phyloP scores from a whole-genome alignment of 1,139 yeast genomes.

The Zygoascus meyerae region DNA sequence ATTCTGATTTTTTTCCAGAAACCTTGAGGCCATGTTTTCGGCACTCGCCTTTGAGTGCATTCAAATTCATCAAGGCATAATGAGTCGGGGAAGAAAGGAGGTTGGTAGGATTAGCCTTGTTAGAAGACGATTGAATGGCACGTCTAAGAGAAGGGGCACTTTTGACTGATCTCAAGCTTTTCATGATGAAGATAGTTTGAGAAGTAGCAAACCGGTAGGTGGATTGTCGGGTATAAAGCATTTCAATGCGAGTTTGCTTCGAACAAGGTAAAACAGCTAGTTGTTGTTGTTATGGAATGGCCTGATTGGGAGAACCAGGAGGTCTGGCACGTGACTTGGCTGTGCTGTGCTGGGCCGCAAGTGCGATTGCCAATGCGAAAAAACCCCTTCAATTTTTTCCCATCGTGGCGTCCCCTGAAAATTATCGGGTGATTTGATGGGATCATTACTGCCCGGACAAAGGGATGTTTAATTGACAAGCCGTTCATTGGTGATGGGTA shows the following conservation, averaged over 20 bases:
- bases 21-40: slow-evolving; percentile 50
- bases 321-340: too few species aligned
- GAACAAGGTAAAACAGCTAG: not conserved
- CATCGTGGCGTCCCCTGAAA: too few species aligned
- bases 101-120: slow-evolving; percentile 32
- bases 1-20: slow-evolving; percentile 50
- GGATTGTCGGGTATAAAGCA: not conserved
- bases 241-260: not conserved
- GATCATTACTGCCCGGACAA: too few species aligned
- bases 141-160: slow-evolving; percentile 13
- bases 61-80: slow-evolving; percentile 40
- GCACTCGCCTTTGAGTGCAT: slow-evolving; percentile 49
- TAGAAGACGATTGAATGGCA: slow-evolving; percentile 28
- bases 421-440: too few species aligned
- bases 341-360: too few species aligned
- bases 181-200: slow-evolving; percentile 8
- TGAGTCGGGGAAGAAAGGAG: slow-evolving; percentile 25
- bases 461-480: too few species aligned
- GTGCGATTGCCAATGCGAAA: too few species aligned
- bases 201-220: slow-evolving; percentile 1
- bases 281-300: slow-evolving; percentile 1
- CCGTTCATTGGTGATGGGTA: too few species aligned
- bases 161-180: slow-evolving; percentile 11
- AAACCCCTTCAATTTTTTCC: too few species aligned
- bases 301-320: not conserved